Evolutionary conservation across 768 basidiomycete species (phyloP).

Genomic region (Cystobasidium tubakii): DNA sequence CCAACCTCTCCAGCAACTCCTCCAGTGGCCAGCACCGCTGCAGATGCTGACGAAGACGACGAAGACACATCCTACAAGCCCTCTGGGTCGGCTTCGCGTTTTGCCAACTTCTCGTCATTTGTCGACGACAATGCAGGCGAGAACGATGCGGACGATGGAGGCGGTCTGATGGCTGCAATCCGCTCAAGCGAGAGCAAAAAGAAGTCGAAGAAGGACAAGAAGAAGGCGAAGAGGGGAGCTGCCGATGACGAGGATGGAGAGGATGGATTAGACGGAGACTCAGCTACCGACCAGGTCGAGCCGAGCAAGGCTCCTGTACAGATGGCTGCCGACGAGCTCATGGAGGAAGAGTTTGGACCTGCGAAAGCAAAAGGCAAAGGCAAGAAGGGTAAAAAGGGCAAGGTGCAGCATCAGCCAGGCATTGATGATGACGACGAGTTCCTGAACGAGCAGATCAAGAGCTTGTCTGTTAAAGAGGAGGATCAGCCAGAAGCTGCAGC

Average conservation of each 20-base stretch:
- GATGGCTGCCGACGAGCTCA: constrained; percentile 34
- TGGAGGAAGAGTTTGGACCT: constrained; percentile 27
- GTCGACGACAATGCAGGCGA: constrained; percentile 23
- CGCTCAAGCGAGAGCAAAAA: neutral
- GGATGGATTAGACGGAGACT: constrained; percentile 5
- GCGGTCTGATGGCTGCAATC: constrained; percentile 23
- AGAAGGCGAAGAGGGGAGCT: constrained; percentile 41
- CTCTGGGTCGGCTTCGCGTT: neutral
- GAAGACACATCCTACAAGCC: neutral
- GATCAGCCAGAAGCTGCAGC: constrained; percentile 43
- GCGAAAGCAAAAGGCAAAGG: constrained; percentile 18
- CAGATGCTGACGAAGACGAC: neutral
- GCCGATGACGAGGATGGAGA: constrained; percentile 36
- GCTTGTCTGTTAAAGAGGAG: constrained; percentile 19
- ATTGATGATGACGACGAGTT: constrained; percentile 39
- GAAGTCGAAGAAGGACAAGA: constrained; percentile 54
- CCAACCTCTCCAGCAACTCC: constrained; percentile 1
- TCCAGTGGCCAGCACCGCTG: neutral
- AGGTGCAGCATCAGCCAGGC: constrained; percentile 42
- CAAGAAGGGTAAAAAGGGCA: constrained; percentile 55
- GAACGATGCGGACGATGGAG: constrained; percentile 32
- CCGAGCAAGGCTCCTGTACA: constrained; percentile 44
- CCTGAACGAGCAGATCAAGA: constrained; percentile 20
- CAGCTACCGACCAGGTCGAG: constrained; percentile 27
- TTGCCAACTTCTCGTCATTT: constrained; percentile 28